Evolutionary conservation across 2,329 filamentous ascomycete genomes (phyloP).

Genomic region (Penicillium sp.): DNA sequence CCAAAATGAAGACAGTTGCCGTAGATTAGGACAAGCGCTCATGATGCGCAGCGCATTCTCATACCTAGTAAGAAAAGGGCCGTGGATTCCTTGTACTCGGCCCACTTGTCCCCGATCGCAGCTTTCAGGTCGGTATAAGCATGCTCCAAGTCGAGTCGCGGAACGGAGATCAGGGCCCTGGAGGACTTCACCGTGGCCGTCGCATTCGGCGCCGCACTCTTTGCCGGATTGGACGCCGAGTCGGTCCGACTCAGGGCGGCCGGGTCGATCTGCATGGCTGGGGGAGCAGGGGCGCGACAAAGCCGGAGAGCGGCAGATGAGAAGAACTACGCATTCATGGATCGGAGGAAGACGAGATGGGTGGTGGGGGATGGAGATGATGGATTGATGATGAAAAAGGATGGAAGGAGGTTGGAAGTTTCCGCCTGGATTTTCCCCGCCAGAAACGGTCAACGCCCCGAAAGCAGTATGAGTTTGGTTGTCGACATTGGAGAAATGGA

Average conservation of each 20-base stretch:
- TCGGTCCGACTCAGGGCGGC: constrained; percentile 42
- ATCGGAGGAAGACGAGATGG: constrained; percentile 10
- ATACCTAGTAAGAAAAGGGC: constrained; percentile 54
- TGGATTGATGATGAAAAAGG: constrained; percentile 23
- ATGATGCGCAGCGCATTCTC: constrained; percentile 12
- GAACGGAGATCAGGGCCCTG: constrained; percentile 49
- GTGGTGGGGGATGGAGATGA: constrained; percentile 13
- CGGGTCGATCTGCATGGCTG: constrained; percentile 44
- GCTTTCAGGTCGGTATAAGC: constrained; percentile 57
- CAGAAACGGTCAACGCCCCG: constrained; percentile 20
- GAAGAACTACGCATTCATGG: constrained; percentile 37
- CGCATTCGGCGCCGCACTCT: constrained; percentile 26
- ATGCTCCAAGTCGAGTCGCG: constrained; percentile 58
- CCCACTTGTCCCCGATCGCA: constrained; percentile 55
- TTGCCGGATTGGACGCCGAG: constrained; percentile 34
- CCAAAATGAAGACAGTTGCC: too few relatives aligned
- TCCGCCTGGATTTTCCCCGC: constrained; percentile 25
- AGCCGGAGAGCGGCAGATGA: constrained; percentile 36
- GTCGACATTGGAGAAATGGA: background rate
- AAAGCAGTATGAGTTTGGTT: constrained; percentile 7
- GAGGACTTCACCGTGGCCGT: constrained; percentile 43
- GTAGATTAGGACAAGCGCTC: too few relatives aligned
- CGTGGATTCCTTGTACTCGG: constrained; percentile 54
- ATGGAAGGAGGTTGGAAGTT: constrained; percentile 26
- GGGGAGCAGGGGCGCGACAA: constrained; percentile 31